These are phyloP conservation scores for Fusarium sulawesiense DNA, from an alignment of 2,329 filamentous ascomycete species.

Conservation along the genomic window DNA sequence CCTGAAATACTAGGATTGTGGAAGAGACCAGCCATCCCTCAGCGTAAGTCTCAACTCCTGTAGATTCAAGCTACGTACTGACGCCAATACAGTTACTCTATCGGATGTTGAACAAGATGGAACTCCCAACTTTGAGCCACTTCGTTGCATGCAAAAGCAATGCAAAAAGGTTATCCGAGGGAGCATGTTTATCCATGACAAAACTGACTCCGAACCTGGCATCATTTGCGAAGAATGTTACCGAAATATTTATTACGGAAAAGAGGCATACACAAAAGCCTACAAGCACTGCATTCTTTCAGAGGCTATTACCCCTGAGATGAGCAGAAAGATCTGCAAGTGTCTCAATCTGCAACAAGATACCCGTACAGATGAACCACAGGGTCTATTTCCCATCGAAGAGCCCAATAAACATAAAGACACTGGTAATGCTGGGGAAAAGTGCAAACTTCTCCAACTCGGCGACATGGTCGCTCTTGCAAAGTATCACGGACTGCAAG, in stretches of 20 bases:
- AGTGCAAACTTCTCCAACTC: conserved; percentile 31
- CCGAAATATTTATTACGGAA: conserved; percentile 20
- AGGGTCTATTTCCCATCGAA: conserved; percentile 23
- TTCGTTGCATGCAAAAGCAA: conserved; percentile 25
- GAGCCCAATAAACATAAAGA: conserved; percentile 4
- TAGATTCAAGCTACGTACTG: background rate
- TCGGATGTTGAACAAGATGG: conserved; percentile 18
- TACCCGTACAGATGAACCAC: background rate
- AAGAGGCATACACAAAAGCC: conserved; percentile 23
- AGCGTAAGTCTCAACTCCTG: conserved; percentile 17
- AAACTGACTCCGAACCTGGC: background rate
- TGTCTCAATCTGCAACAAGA: conserved; percentile 13
- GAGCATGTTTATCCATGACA: conserved; percentile 35
- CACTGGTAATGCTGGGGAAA: background rate
- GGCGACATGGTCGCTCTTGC: conserved; percentile 26
- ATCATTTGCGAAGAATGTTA: conserved; percentile 39
- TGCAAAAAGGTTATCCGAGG: conserved; percentile 33
- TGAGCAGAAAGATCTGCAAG: conserved; percentile 32
- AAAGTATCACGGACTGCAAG: conserved; percentile 33
- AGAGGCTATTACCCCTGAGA: conserved; percentile 29
- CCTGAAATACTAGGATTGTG: conserved; percentile 31
- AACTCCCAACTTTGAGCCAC: conserved; percentile 31
- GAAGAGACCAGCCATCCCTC: conserved; percentile 40
- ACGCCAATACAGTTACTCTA: conserved; percentile 16
- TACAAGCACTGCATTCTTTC: conserved; percentile 36